phyloP scores from a whole-genome alignment of 2,329 filamentous ascomycete genomes.

The Penicillium brasilianum region DNA sequence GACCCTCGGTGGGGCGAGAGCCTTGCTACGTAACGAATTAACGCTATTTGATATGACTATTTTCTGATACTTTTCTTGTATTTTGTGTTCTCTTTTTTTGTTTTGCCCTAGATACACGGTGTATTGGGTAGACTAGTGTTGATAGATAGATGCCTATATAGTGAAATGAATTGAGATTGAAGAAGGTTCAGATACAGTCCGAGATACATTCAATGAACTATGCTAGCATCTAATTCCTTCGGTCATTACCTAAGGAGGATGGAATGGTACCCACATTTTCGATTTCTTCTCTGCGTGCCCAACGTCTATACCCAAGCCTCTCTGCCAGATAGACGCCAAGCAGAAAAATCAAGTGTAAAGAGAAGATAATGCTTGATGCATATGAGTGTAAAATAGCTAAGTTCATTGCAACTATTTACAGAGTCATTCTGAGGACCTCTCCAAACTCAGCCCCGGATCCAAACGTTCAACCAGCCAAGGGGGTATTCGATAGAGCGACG shows the following conservation, averaged over 20 bases:
- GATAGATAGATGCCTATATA: no score
- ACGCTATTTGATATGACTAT: constrained; percentile 12
- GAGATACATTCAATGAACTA: no score
- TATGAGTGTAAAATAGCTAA: neutral
- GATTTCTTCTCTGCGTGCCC: neutral
- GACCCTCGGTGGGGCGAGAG: neutral
- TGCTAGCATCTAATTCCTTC: neutral
- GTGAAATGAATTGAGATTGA: no score
- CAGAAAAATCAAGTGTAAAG: no score
- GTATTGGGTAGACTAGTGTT: neutral
- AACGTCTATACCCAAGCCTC: neutral
- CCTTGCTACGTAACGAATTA: constrained; percentile 12
- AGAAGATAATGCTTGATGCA: neutral
- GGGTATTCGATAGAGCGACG: neutral
- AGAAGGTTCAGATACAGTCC: neutral
- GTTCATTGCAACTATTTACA: neutral
- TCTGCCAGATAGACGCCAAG: neutral
- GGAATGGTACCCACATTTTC: neutral
- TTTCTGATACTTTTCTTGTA: neutral
- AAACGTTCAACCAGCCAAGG: neutral
- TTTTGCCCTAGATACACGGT: neutral
- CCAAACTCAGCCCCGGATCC: neutral
- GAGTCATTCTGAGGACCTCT: no score
- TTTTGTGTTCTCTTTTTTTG: neutral
- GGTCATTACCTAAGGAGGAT: neutral